Base-by-base conservation (phyloP, 768 basidiomycete species). In the Holtermanniella nyarrowii region DNA sequence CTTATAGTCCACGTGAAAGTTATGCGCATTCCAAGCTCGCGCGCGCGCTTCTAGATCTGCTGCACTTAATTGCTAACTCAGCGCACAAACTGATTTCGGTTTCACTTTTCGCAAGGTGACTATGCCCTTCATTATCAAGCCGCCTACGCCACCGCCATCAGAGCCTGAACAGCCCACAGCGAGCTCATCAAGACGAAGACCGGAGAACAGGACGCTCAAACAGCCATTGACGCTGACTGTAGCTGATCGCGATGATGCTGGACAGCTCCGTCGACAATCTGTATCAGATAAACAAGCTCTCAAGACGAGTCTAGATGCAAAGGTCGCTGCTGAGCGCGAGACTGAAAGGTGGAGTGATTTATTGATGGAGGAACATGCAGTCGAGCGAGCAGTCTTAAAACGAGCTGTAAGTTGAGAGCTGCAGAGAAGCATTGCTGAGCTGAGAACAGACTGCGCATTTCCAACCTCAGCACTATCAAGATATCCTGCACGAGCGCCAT, bases 401-500 rank as follows among this genome's bases (percentile, higher is more conserved):
- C 50, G 55, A 44, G 61, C 60, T 18, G 68, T 70, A 53, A 62
- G 65, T 60, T 48, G 5, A 24, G 4, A 41, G 25, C 7, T 21
- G 26, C 22, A 47, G n/a, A 18, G 37, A 26, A 42, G 13, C 4
- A 14, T 11, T 2, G 31, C 48, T 31, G 23, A 3, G 13, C 44
- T 20, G 16, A 4, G 4, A 1, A 16, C 49, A 62, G 64, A 59
- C 54, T 20, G 37, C 48, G 25, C 64, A 68, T 42, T 41, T 70
- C 7, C 57, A 56, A 22, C 60, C 63, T 4, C 48, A 54, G 4
- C 63, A 65, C 50, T 70, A 68, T 45, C 53, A 52, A 16, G 60
- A 64, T 46, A 55, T 65, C 22, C 52, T 50, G 12, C 66, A 66
- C 46, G 69, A 70, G 54, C 53, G 69, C 24, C 69, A 70, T 43